Evolutionary conservation across 148 eudicot genomes (phyloP).

Genomic region (Rhododendron henanense): DNA sequence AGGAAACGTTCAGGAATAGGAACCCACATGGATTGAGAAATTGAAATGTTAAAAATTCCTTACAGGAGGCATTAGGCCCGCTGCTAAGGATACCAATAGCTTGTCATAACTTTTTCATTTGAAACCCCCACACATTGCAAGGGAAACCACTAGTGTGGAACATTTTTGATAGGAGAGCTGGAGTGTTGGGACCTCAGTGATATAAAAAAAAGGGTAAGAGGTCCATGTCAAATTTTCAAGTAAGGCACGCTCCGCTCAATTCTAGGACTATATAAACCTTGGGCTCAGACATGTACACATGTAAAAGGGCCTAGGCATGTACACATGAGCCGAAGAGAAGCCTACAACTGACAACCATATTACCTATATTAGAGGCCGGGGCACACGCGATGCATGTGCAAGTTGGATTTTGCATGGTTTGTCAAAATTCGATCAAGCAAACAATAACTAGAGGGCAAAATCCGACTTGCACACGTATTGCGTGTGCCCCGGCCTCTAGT

Average conservation of each 20-base stretch:
- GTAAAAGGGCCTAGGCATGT: background rate
- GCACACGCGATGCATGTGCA: too few relatives aligned
- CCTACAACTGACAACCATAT: background rate
- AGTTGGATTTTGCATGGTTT: too few relatives aligned
- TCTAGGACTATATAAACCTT: background rate
- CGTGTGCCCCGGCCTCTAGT: too few relatives aligned
- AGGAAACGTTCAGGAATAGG: background rate
- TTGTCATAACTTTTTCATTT: background rate
- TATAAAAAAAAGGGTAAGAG: background rate
- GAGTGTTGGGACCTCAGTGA: background rate
- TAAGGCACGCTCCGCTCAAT: background rate
- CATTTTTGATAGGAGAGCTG: background rate
- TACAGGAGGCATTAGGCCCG: background rate
- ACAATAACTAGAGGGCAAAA: too few relatives aligned
- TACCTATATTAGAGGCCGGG: too few relatives aligned
- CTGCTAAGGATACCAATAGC: background rate
- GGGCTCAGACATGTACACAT: background rate
- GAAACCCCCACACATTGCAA: background rate
- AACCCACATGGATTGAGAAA: background rate
- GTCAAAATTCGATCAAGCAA: too few relatives aligned
- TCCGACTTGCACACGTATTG: too few relatives aligned
- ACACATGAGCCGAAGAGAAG: background rate
- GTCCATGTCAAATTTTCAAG: too few relatives aligned
- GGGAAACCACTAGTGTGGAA: background rate
- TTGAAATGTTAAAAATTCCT: background rate